Base-by-base conservation (phyloP, 31 red algal species). In the Asparagopsis taxiformis region DNA sequence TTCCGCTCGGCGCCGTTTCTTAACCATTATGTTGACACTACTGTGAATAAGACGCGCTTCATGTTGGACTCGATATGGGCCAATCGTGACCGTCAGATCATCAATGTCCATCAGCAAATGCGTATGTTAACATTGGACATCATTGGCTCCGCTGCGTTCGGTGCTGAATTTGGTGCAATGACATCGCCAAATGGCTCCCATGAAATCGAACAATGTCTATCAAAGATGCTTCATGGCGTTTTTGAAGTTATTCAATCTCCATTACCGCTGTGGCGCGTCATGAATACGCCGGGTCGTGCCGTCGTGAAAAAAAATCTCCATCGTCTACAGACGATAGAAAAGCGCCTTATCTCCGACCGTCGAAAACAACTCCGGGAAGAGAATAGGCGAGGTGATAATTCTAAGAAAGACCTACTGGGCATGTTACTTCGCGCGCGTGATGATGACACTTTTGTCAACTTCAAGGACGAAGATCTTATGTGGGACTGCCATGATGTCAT, bases 61-160 rank as follows among this genome's bases (percentile, higher is more conserved):
- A 46, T 81, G 62, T n/a, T 70, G 33, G 62, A 68, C 10, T 21
- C 23, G 3, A 13, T 53, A 32, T 70, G 77, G 51, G 13, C 17
- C 25, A 26, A 32, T 9, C 15, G 31, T 15, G 51, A 16, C 32
- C 29, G 52, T 7, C 19, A 21, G 4, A 35, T 69, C 16, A 36
- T 81, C 2, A 81, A 81, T 31, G 58, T 81, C 17, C 62, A 81
- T 51, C 63, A 67, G 54, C 55, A 68, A 39, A 81, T 81, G 77
- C 62, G 63, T 28, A 53, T 81, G 63, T 59, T 81, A 24, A 68
- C 63, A 23, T 54, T 81, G 63, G 77, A 81, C 56, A 26, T 59
- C 28, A 81, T 81, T 41, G 77, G 77, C 16, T 29, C 38, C 41
- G 62, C 49, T 22, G 77, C 63, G 33, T 81, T 81, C 44, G 77